Base-by-base conservation (phyloP, 23 red algal species). In the Gracilaria caudata region DNA sequence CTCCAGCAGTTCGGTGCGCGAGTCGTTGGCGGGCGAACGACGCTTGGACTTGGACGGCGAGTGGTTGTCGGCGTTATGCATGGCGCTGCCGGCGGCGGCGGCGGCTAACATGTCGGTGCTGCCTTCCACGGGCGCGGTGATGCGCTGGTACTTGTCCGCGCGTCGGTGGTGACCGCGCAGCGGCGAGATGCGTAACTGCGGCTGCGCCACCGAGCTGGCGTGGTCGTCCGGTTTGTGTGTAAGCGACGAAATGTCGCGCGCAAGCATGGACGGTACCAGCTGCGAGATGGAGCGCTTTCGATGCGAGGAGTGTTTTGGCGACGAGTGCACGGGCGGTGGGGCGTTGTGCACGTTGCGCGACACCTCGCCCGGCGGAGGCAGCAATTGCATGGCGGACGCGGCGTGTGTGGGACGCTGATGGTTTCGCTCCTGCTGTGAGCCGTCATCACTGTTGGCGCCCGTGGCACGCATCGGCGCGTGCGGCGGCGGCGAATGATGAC, bases 371-470 rank as follows among this genome's bases (percentile, higher is more conserved):
- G 82, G 68, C 39, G 68, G 51, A 34, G 65, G 65, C 24, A 75
- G 51, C 36, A 26, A 6, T 16, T 61, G 82, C 24, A 53, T 12
- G 44, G 23, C 47, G 68, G 51, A 59, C 66, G 21, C 21, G 19
- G 63, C 63, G 21, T 20, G 81, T 1, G 26, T 4, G 3, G 81
- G 60, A 16, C 82, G 65, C 43, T 86, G 82, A 44, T 86, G 82
- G 45, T 86, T 86, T 12, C 82, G 82, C 49, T 86, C 82, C 64
- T 86, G 82, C 36, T 86, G 82, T 0, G 82, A 86, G 66, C 64
- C 82, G 21, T 76, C 55, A 45, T 86, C 82, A 13, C 56, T 68
- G 82, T 75, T 45, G 30, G 82, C 38, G 74, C 9, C 41, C 6
- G 74, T 13, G 30, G 74, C 44, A 56, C 12, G 74, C 13, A 35